Conservation (phyloP, 192 early-diverging fungal genomes). For the Backusella psychrophila region DNA sequence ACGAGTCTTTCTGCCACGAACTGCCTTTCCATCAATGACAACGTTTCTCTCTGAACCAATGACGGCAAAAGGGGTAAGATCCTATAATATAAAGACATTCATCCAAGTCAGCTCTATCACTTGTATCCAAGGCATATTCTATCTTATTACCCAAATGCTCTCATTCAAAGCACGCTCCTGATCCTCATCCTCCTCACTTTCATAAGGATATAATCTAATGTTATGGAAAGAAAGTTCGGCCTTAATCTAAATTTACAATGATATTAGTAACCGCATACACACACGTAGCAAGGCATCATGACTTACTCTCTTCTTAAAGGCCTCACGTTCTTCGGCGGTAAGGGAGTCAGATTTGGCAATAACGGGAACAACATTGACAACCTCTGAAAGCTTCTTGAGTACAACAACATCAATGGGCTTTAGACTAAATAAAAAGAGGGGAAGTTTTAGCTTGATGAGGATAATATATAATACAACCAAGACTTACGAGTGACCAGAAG, state of each 20-base stretch:
- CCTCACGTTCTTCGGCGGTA: conserved; percentile 77
- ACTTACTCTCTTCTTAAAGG: conserved; percentile 73
- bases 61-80: conserved; percentile 91
- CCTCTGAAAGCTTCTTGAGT: conserved; percentile 79
- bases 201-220: conserved; percentile 87
- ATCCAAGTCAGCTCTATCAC: background rate
- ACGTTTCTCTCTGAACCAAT: conserved; percentile 93
- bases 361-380: conserved; percentile 85
- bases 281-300: background rate
- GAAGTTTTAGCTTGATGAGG: background rate
- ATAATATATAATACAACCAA: background rate
- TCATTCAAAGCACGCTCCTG: conserved; percentile 73
- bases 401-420: conserved; percentile 86
- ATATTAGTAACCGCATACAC: background rate
- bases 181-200: conserved; percentile 81
- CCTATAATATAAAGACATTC: conserved; percentile 31
- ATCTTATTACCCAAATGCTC: conserved; percentile 57
- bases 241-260: conserved; percentile 58
- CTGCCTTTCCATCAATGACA: conserved; percentile 81
- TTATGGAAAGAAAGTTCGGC: conserved; percentile 91
- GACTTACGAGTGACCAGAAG: conserved; percentile 87
- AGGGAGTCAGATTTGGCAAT: conserved; percentile 89
- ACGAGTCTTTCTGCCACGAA: conserved; percentile 86
- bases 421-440: conserved; percentile 47
- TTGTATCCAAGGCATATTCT: background rate